Conservation (phyloP, 805 yeast species). For the Yarrowia sp. region DNA sequence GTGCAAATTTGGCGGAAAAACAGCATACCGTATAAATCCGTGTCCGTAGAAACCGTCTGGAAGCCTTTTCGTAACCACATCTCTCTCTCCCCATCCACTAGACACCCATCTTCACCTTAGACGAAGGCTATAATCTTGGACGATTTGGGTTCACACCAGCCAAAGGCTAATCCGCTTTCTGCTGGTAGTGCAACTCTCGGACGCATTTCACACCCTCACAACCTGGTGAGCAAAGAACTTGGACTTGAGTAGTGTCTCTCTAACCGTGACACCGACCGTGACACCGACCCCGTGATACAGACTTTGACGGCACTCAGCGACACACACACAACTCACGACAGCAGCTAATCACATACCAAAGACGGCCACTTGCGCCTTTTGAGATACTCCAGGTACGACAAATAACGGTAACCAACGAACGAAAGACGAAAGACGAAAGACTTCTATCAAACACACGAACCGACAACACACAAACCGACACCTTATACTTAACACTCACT, state of each 20-base stretch:
- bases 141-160: constrained; percentile 6
- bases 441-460: neutral
- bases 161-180: constrained; percentile 22
- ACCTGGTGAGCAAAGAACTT: neutral
- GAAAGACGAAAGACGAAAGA: too few relatives aligned
- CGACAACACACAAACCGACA: neutral
- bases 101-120: neutral
- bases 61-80: too few relatives aligned
- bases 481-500: neutral
- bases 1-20: neutral
- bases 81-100: too few relatives aligned
- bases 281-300: neutral
- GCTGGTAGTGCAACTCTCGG: constrained; percentile 23
- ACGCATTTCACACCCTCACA: constrained; percentile 15
- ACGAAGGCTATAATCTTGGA: constrained; percentile 21
- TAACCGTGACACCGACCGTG: neutral
- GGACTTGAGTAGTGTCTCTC: too few relatives aligned
- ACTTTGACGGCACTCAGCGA: neutral
- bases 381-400: too few relatives aligned
- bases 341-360: too few relatives aligned
- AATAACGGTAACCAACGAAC: too few relatives aligned
- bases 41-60: too few relatives aligned
- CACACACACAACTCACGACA: neutral
- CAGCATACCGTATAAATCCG: neutral
- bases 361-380: too few relatives aligned